phyloP scores from a whole-genome alignment of 345 rosid genomes.

The Camelina laxa region DNA sequence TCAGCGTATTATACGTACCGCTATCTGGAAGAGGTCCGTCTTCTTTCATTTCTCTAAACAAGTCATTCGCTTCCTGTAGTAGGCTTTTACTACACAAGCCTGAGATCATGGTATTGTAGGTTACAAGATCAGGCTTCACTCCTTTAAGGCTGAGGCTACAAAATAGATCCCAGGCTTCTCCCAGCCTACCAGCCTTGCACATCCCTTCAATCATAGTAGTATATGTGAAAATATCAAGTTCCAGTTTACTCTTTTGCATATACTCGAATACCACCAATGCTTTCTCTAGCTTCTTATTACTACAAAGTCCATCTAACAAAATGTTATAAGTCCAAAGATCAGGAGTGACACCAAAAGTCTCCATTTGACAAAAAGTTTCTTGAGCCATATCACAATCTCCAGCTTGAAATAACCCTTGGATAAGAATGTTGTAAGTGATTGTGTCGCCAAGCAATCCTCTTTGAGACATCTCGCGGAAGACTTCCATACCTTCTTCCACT shows the following conservation, averaged over 20 bases:
- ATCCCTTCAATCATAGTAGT: neutral
- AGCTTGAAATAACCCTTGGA: neutral
- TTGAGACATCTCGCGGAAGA: constrained; percentile 4
- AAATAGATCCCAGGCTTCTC: neutral
- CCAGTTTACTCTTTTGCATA: constrained; percentile 13
- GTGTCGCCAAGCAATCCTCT: neutral
- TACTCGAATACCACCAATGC: constrained; percentile 34
- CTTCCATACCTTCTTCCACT: constrained; percentile 27
- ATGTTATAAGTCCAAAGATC: constrained; percentile 38
- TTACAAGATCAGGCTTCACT: constrained; percentile 29
- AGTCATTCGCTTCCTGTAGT: neutral
- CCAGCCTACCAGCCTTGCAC: constrained; percentile 13
- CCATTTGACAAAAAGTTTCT: too few species aligned
- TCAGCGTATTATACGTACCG: neutral
- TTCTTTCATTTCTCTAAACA: constrained; percentile 37
- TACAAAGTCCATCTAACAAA: constrained; percentile 39
- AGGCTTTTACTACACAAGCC: constrained; percentile 25
- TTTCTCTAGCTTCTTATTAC: constrained; percentile 24
- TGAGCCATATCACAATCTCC: neutral
- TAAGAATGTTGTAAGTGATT: neutral
- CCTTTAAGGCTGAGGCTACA: neutral
- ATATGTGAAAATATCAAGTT: neutral
- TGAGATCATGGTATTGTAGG: constrained; percentile 29
- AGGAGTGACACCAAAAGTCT: too few species aligned
- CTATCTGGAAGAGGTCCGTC: neutral